These are phyloP conservation scores for Ammopiptanthus mongolicus DNA, from an alignment of 306 rosid genomes.

Conservation along the genomic window DNA sequence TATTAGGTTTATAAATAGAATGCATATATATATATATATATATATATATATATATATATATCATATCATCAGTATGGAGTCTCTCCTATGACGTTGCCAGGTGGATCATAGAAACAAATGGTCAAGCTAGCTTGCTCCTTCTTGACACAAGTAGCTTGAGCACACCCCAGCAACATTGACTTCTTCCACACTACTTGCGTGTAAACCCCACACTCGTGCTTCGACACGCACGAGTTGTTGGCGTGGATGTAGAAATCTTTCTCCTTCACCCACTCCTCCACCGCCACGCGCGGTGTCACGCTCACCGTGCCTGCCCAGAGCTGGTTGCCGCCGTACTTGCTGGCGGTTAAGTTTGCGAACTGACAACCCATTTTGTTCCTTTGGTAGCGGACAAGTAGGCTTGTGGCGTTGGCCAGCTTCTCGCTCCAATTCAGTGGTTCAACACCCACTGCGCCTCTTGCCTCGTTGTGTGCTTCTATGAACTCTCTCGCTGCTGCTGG, in stretches of 20 bases:
- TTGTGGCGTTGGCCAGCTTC: conserved; percentile 50
- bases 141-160: conserved; percentile 53
- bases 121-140: conserved; percentile 49
- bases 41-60: too few relatives aligned
- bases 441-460: conserved; percentile 74
- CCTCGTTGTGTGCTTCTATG: conserved; percentile 67
- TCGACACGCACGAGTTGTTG: conserved; percentile 48
- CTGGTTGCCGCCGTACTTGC: conserved; percentile 81
- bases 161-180: conserved; percentile 54
- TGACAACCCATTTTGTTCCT: conserved; percentile 54
- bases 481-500: conserved; percentile 42
- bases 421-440: conserved; percentile 60
- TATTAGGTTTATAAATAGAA: too few relatives aligned
- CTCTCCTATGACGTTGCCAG: conserved; percentile 69
- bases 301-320: conserved; percentile 38
- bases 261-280: conserved; percentile 77
- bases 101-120: conserved; percentile 73
- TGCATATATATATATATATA: too few relatives aligned
- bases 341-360: conserved; percentile 53
- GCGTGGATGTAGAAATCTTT: conserved; percentile 51
- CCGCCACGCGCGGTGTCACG: conserved; percentile 49
- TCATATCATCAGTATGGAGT: conserved; percentile 45
- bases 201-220: conserved; percentile 66
- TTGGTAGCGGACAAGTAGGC: conserved; percentile 57
- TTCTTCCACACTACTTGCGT: conserved; percentile 89